phyloP scores from a whole-genome alignment of 345 rosid species.

The Durio zibethinus region DNA sequence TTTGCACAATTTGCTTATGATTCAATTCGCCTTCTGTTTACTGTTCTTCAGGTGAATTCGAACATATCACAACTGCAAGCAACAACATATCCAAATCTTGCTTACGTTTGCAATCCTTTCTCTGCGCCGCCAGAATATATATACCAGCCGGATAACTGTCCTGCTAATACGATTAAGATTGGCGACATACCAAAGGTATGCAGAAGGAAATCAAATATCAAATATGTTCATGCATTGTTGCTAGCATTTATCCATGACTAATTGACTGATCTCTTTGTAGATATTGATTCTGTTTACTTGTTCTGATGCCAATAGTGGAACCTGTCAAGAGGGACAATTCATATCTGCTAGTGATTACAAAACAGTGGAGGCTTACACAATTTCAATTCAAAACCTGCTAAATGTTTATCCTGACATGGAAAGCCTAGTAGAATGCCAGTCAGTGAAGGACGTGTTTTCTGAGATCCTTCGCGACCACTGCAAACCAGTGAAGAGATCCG shows the following conservation, averaged over 20 bases:
- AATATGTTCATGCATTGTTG: not conserved
- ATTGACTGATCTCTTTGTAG: not conserved
- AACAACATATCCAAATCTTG: constrained; percentile 8
- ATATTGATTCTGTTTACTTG: constrained; percentile 41
- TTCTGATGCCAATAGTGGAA: constrained; percentile 35
- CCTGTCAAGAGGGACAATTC: constrained; percentile 38
- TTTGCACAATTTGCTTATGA: not conserved
- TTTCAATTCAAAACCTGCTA: constrained; percentile 48
- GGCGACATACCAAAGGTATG: constrained; percentile 57
- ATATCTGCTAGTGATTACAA: constrained; percentile 31
- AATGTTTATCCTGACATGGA: constrained; percentile 57
- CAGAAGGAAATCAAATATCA: not conserved
- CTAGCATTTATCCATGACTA: too few species aligned
- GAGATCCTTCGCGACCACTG: constrained; percentile 49
- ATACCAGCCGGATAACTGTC: constrained; percentile 49
- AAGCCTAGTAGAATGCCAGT: constrained; percentile 47
- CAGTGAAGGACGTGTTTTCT: constrained; percentile 53
- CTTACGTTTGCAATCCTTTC: constrained; percentile 65
- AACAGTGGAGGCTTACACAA: constrained; percentile 44
- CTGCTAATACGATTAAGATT: constrained; percentile 40
- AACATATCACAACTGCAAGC: constrained; percentile 43
- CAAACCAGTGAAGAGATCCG: constrained; percentile 45
- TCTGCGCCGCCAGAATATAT: constrained; percentile 52
- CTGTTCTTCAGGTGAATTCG: constrained; percentile 45
- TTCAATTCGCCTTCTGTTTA: not conserved